phyloP scores from a whole-genome alignment of 2,329 filamentous ascomycete genomes.

The Microsporum audouinii region DNA sequence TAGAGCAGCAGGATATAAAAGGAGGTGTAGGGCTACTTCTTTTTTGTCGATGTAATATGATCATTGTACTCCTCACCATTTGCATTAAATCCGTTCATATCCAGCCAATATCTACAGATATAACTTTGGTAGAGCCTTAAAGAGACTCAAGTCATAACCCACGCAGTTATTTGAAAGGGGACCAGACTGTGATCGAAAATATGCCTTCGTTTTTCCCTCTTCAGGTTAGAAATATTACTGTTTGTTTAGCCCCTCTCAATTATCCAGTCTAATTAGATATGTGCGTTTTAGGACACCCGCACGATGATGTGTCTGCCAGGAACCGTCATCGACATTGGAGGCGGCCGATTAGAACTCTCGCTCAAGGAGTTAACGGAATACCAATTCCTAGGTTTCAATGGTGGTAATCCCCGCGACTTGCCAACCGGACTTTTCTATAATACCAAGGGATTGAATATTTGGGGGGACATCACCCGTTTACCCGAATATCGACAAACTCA shows the following conservation, averaged over 20 bases:
- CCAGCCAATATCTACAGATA: background rate
- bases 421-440: constrained; percentile 4
- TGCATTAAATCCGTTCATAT: background rate
- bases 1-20: background rate
- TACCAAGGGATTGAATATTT: constrained; percentile 1
- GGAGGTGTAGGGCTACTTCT: background rate
- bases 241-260: background rate
- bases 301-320: constrained; percentile 3
- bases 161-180: background rate
- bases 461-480: background rate
- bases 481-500: constrained; percentile 4
- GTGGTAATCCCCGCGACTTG: background rate
- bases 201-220: background rate
- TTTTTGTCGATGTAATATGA: background rate
- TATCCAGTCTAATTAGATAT: background rate
- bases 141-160: background rate
- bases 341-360: background rate
- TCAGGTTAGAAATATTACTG: background rate
- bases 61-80: background rate
- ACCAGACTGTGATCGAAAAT: background rate
- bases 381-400: background rate
- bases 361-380: background rate
- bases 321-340: constrained; percentile 6
- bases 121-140: background rate
- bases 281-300: background rate